Conservation (phyloP, 805 yeast genomes). For the Candida fluviatilis region DNA sequence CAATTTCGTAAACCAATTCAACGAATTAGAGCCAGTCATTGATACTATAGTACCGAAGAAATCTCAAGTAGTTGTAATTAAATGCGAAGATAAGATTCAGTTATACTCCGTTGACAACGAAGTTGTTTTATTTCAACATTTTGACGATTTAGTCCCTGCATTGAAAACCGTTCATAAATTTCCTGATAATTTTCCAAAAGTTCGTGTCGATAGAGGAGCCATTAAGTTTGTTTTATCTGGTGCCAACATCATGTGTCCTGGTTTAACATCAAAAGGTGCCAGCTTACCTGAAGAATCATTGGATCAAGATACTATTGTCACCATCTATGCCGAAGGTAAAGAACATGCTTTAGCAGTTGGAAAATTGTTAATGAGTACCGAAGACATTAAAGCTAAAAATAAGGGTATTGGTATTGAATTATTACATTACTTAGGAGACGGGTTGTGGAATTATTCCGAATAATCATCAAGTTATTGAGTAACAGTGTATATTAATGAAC, state of each 20-base stretch:
- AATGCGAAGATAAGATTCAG: slow-evolving; percentile 87
- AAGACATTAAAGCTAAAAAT: slow-evolving; percentile 76
- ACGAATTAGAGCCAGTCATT: slow-evolving; percentile 66
- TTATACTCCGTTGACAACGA: slow-evolving; percentile 70
- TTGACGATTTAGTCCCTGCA: slow-evolving; percentile 74
- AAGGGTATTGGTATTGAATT: slow-evolving; percentile 90
- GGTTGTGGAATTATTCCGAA: slow-evolving; percentile 66
- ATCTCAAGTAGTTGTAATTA: slow-evolving; percentile 70
- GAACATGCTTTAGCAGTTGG: slow-evolving; percentile 90
- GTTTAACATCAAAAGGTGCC: slow-evolving; percentile 84
- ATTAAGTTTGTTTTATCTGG: slow-evolving; percentile 93
- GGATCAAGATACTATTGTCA: slow-evolving; percentile 67
- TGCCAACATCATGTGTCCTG: slow-evolving; percentile 97
- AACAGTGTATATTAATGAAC: background rate
- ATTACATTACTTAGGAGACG: slow-evolving; percentile 83
- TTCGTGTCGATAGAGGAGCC: slow-evolving; percentile 93
- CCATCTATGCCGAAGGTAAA: slow-evolving; percentile 89
- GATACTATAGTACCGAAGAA: slow-evolving; percentile 88
- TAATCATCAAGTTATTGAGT: slow-evolving; percentile 18
- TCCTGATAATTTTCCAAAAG: slow-evolving; percentile 79
- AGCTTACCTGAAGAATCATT: slow-evolving; percentile 68
- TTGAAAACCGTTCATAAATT: slow-evolving; percentile 73
- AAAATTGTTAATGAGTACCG: slow-evolving; percentile 80
- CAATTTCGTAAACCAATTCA: slow-evolving; percentile 70
- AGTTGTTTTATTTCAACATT: slow-evolving; percentile 75